These are phyloP conservation scores for Xylaria curta DNA, from an alignment of 495 filamentous ascomycete genomes.

Conservation along the genomic window DNA sequence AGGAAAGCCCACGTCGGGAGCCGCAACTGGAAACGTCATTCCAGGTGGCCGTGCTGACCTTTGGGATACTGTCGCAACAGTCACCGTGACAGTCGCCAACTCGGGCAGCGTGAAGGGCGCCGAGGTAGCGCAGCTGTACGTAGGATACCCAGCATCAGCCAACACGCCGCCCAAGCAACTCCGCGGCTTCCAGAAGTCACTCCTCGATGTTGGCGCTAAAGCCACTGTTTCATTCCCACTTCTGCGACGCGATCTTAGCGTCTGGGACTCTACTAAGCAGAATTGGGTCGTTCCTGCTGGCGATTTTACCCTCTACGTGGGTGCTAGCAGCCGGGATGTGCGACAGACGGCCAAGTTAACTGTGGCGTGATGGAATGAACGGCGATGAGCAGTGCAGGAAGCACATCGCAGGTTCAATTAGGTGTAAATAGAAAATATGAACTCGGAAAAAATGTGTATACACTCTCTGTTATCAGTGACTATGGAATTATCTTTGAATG, in stretches of 20 bases:
- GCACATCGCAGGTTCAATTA: background rate
- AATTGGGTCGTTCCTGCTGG: conserved; percentile 61
- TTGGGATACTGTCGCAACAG: conserved; percentile 63
- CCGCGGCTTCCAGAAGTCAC: conserved; percentile 64
- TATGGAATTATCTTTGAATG: background rate
- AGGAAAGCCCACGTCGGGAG: conserved; percentile 52
- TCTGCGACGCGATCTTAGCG: conserved; percentile 59
- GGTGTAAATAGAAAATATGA: background rate
- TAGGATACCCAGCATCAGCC: conserved; percentile 53
- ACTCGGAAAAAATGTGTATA: background rate
- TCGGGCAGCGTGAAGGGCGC: conserved; percentile 70
- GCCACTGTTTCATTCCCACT: conserved; percentile 57
- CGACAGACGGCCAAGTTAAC: conserved; percentile 50
- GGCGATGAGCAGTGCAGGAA: background rate
- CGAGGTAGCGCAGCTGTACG: conserved; percentile 74
- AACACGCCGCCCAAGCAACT: conserved; percentile 61
- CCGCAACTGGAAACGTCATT: conserved; percentile 63
- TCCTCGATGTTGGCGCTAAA: conserved; percentile 50
- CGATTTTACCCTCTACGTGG: conserved; percentile 53
- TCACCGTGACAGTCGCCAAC: conserved; percentile 70
- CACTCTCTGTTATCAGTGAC: background rate
- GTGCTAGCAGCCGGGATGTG: conserved; percentile 60
- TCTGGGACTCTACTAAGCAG: conserved; percentile 58
- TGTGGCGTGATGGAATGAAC: conserved; percentile 28
- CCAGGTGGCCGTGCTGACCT: conserved; percentile 72